Base-by-base conservation (phyloP, 768 basidiomycete species). In the Coprinellus aureogranulatus region DNA sequence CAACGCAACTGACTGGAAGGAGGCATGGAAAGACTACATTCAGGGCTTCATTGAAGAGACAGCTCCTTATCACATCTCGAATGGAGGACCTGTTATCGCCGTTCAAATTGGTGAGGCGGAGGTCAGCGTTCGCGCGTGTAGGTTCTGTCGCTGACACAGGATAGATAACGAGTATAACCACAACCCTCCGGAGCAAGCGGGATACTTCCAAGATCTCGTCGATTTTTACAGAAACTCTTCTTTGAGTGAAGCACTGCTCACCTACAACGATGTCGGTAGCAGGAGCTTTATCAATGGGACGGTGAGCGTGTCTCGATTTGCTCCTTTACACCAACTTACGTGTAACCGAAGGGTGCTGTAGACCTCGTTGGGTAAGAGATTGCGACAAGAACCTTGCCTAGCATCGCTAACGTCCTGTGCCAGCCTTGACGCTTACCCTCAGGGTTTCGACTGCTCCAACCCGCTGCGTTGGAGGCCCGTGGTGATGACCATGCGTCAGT, bases 141-240 rank as follows among this genome's bases (percentile, higher is more conserved):
- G n/a, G n/a, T n/a, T n/a, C n/a, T n/a, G n/a, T n/a, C 2, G 16
- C 2, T 50, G 23, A 14, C 39, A 31, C 8, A 8, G 47, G 53
- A 28, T n/a, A 88, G 90, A 92, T 64, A 92, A 93, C 54, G 89
- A 92, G 68, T 91, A 87, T 62, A 76, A 76, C 3, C 87, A 90
- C 59, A 77, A 62, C 42, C 70, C 70, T 9, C 67, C 75, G 25
- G 70, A 59, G 64, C 78, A 61, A 34, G 77, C 77, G 4, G 78
- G 81, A 61, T 89, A 90, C 67, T 90, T 91, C 52, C 77, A 63
- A 3, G 77, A 89, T 37, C 78, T 92, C 2, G 78, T 88, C 66
- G 70, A 67, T 5, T 79, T 75, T 9, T 88, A 86, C 65, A 76
- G 73, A 37, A 66, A 75, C 39, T 83, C 84, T 1, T 70, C 75